phyloP scores from a whole-genome alignment of 805 yeast genomes.

The Wickerhamomyces canadensis region DNA sequence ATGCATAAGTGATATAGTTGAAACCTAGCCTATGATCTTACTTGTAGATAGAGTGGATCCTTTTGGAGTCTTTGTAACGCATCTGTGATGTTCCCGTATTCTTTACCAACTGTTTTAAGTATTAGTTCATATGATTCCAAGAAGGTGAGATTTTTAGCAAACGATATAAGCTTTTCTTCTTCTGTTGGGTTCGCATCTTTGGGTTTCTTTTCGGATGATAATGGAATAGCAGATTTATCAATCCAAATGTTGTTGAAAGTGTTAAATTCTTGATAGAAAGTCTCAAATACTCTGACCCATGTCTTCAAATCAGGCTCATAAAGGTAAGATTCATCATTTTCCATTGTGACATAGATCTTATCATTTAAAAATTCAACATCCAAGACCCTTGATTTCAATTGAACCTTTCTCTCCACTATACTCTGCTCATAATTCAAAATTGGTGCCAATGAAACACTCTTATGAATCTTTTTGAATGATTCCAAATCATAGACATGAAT shows the following conservation, averaged over 20 bases:
- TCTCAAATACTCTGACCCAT: conserved; percentile 46
- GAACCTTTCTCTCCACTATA: conserved; percentile 18
- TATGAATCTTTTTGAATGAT: conserved; percentile 28
- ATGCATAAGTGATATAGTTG: too few relatives aligned
- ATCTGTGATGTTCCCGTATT: background rate
- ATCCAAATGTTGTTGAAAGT: conserved; percentile 16
- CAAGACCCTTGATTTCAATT: conserved; percentile 18
- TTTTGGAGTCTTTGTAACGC: background rate
- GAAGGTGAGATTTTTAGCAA: conserved; percentile 11
- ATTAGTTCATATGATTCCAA: conserved; percentile 14
- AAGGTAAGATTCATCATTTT: conserved; percentile 33
- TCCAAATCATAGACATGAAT: conserved; percentile 46
- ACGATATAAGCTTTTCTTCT: conserved; percentile 4
- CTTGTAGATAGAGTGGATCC: conserved; percentile 3
- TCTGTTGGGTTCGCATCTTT: too few relatives aligned
- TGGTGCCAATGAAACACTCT: conserved; percentile 47
- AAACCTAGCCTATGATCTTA: background rate
- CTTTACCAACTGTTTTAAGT: conserved; percentile 5
- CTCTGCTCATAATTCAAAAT: conserved; percentile 36
- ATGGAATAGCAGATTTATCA: conserved; percentile 3
- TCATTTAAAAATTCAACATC: conserved; percentile 30
- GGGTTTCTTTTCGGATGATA: background rate
- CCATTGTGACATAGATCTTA: conserved; percentile 39
- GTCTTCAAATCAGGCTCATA: conserved; percentile 36
- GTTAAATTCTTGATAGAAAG: conserved; percentile 9